Base-by-base conservation (phyloP, 2,329 filamentous ascomycete genomes). In the Fusarium sulawesiense region DNA sequence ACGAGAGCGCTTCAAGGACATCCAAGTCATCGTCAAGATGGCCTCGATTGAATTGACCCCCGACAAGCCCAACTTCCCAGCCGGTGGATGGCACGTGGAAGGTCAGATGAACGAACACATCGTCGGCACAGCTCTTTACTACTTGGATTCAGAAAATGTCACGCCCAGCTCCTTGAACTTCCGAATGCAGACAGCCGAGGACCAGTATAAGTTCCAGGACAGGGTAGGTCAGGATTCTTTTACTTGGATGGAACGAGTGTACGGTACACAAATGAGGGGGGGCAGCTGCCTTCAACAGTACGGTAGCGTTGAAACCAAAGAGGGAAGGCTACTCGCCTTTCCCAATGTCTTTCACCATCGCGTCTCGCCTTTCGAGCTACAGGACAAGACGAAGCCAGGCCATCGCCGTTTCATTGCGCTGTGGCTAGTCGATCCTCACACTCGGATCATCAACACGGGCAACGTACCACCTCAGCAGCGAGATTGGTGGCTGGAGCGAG, bases 11-110 rank as follows among this genome's bases (percentile, higher is more conserved):
- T 73, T 71, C 23, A 21, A 58, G 4, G 51, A 67, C 0, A 48
- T 76, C 3, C 89, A 92, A 70, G 77, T 92, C 37, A 88, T 92
- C 51, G 84, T 91, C 32, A 91, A 91, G 73, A 80, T 92, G 68
- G 83, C 66, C 0, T 70, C 66, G 1, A 70, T 70, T 2, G 66
- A 70, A 10, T 37, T 70, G 6, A 70, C 67, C 0, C 62, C 66
- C 0, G 49, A 70, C 0, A 70, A 42, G 3, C 67, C 87, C 3
- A 8, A 6, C 0, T 73, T 64, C 1, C 71, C 71, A 1, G 11
- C 29, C 0, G 74, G 74, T 4, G 54, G 56, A 6, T 75, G 73
- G 73, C 73, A 75, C 12, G 58, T 76, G 0, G 76, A 77, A 10
- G 76, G 75, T 0, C 70, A 72, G 40, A 70, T 74, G 67, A 77